Conservation (phyloP, 148 eudicot genomes). For the Chenopodium berlandieri region DNA sequence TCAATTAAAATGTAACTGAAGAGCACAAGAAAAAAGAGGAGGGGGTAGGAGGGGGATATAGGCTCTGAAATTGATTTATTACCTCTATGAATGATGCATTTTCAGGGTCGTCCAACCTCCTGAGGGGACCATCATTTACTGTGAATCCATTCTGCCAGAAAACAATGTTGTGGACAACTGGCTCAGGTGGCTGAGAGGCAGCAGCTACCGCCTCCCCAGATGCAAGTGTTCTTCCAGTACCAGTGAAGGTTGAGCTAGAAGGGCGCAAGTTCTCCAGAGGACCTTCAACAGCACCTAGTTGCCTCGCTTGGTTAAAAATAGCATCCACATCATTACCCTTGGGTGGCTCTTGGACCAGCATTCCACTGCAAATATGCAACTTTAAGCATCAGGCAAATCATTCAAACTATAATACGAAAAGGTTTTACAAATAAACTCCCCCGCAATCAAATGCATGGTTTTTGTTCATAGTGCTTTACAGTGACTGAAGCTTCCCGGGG, state of each 20-base stretch:
- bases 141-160: slow-evolving; percentile 95
- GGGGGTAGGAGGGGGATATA: not conserved
- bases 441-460: not conserved
- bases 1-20: not conserved
- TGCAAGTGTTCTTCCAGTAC: slow-evolving; percentile 72
- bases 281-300: slow-evolving; percentile 70
- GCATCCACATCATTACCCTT: slow-evolving; percentile 90
- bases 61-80: not conserved
- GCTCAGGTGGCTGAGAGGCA: slow-evolving; percentile 71
- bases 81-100: slow-evolving; percentile 87
- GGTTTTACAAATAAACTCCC: not conserved
- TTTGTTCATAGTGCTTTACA: too few relatives aligned
- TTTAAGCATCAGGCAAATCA: slow-evolving; percentile 11
- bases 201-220: slow-evolving; percentile 59
- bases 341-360: slow-evolving; percentile 85
- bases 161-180: slow-evolving; percentile 68
- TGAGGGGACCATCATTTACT: slow-evolving; percentile 79
- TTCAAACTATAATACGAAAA: not conserved
- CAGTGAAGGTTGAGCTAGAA: slow-evolving; percentile 81
- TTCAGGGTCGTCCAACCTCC: slow-evolving; percentile 88
- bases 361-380: slow-evolving; percentile 61
- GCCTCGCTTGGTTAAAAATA: slow-evolving; percentile 79
- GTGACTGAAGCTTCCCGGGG: too few relatives aligned
- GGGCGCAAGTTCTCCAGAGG: slow-evolving; percentile 58
- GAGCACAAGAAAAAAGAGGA: not conserved